phyloP scores from a whole-genome alignment of 176 grass and related monocot species.

The Carex cristatella region DNA sequence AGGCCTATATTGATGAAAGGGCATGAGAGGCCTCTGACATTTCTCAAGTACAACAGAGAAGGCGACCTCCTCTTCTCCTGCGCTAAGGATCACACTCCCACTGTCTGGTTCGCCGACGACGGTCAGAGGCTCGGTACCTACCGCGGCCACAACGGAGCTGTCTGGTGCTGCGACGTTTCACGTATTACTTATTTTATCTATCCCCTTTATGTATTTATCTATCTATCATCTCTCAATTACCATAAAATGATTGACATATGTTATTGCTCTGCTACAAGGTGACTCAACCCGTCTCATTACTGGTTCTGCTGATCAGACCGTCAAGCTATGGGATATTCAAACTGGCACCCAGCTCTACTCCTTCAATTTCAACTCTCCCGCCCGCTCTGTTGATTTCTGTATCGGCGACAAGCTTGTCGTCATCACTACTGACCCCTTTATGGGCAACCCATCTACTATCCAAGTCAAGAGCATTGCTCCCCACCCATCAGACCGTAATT shows the following conservation, averaged over 20 bases:
- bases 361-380: conserved; percentile 71
- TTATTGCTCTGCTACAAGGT: neutral
- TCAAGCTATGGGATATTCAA: conserved; percentile 81
- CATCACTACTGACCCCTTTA: conserved; percentile 83
- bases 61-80: conserved; percentile 93
- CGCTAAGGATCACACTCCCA: conserved; percentile 89
- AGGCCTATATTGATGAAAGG: conserved; percentile 94
- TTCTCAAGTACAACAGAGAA: conserved; percentile 87
- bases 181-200: conserved; percentile 13
- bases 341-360: conserved; percentile 63
- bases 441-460: conserved; percentile 60
- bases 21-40: conserved; percentile 88
- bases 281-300: conserved; percentile 74
- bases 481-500: conserved; percentile 60
- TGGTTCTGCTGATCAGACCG: conserved; percentile 65
- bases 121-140: conserved; percentile 76
- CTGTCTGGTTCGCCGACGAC: conserved; percentile 78
- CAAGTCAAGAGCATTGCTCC: conserved; percentile 77
- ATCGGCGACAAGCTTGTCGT: conserved; percentile 61
- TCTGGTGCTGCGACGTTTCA: conserved; percentile 86
- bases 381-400: conserved; percentile 60
- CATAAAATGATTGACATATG: neutral
- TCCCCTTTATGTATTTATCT: neutral
- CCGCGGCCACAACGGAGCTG: conserved; percentile 88
- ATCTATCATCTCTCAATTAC: neutral